Conservation (phyloP, 306 rosid genomes). For the Citrullus amarus region DNA sequence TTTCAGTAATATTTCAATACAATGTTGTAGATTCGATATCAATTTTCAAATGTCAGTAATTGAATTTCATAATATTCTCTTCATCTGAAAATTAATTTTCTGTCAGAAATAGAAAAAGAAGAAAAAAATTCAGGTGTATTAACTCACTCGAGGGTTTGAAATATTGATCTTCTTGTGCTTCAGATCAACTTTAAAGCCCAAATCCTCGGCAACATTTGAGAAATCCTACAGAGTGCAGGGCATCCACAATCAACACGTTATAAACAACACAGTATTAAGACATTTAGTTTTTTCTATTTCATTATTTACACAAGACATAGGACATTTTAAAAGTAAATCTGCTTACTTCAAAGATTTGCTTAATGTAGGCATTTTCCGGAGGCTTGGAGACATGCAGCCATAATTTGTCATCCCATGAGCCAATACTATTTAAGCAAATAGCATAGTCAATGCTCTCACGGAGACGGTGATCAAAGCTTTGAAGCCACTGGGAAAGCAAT, state of each 20-base stretch:
- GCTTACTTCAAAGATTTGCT: constrained; percentile 82
- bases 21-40: neutral
- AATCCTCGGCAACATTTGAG: constrained; percentile 78
- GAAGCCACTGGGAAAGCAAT: constrained; percentile 71
- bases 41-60: neutral
- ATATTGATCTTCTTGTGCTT: constrained; percentile 99
- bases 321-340: constrained; percentile 6
- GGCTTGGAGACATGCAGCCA: constrained; percentile 99
- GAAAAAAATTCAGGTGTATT: constrained; percentile 1
- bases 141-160: constrained; percentile 91
- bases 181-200: constrained; percentile 61
- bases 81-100: neutral
- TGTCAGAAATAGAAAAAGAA: neutral
- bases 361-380: constrained; percentile 82
- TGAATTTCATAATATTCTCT: neutral
- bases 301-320: neutral
- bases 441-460: constrained; percentile 95
- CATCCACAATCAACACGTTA: neutral
- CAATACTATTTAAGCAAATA: constrained; percentile 84
- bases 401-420: constrained; percentile 85
- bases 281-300: neutral
- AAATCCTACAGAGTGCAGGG: constrained; percentile 54
- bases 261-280: neutral
- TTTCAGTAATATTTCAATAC: neutral
- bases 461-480: constrained; percentile 84